A percentile compares a stretch with the other conserved stretches of the same genome.
phyloP scores from a whole-genome alignment of 345 rosid genomes.

The Gossypium raimondii region DNA sequence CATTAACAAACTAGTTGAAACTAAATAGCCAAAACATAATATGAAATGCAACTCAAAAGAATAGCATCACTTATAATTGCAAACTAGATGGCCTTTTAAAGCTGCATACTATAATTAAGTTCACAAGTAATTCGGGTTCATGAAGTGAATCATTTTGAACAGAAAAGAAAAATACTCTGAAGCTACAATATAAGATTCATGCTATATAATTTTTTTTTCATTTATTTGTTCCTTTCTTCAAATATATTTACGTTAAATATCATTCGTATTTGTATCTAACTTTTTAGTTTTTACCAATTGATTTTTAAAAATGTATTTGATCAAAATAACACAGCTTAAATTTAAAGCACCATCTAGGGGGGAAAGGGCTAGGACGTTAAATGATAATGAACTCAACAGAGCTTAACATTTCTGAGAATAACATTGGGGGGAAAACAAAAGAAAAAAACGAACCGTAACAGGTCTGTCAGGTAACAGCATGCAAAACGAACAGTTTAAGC shows the following conservation, averaged over 20 bases:
- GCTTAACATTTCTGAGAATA: not conserved
- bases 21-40: not conserved
- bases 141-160: not conserved
- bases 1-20: not conserved
- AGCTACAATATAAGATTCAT: not conserved
- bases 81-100: not conserved
- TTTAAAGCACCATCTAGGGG: not conserved
- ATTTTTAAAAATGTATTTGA: not conserved
- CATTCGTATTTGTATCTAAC: not conserved
- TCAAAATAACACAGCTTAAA: not conserved
- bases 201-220: too few species aligned
- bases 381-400: not conserved
- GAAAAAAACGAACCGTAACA: slow-evolving; percentile 29
- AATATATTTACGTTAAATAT: not conserved
- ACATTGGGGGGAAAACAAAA: not conserved
- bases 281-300: not conserved
- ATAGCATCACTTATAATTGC: not conserved
- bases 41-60: not conserved
- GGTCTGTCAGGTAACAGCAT: slow-evolving; percentile 39
- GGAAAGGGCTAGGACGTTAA: too few species aligned
- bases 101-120: not conserved
- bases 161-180: not conserved
- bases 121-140: not conserved
- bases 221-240: not conserved
- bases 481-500: slow-evolving; percentile 37